Conservation (phyloP, 1,139 yeast genomes). For the Yamadazyma diospyri region DNA sequence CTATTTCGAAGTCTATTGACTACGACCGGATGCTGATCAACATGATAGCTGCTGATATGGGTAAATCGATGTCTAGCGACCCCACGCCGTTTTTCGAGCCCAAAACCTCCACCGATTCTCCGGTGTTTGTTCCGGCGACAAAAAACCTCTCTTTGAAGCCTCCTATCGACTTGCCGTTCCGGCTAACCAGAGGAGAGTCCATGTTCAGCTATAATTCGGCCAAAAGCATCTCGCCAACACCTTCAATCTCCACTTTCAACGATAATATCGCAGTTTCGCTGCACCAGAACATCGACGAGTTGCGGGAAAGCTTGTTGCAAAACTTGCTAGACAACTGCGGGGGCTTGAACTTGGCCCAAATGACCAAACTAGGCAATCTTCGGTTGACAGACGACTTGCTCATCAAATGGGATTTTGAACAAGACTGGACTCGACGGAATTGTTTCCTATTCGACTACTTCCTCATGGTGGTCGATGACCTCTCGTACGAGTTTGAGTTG, state of each 20-base stretch:
- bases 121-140: background rate
- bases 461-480: constrained; percentile 18
- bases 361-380: constrained; percentile 32
- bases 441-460: constrained; percentile 35
- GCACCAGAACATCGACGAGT: constrained; percentile 16
- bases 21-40: constrained; percentile 9
- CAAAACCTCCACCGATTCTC: background rate
- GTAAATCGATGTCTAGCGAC: background rate
- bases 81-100: background rate
- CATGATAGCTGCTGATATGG: constrained; percentile 1
- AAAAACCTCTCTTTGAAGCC: constrained; percentile 1
- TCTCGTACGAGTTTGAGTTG: constrained; percentile 1
- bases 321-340: constrained; percentile 24
- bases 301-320: constrained; percentile 29
- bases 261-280: constrained; percentile 18
- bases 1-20: constrained; percentile 13
- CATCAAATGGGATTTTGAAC: constrained; percentile 12
- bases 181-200: constrained; percentile 10
- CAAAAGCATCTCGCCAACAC: constrained; percentile 20
- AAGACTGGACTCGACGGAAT: constrained; percentile 13
- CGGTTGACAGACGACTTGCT: constrained; percentile 35
- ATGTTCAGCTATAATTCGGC: constrained; percentile 8
- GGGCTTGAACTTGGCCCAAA: constrained; percentile 21
- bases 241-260: constrained; percentile 19
- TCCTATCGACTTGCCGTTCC: constrained; percentile 8